phyloP scores from a whole-genome alignment of 2,329 filamentous ascomycete species.

The Ophiobolus disseminans region DNA sequence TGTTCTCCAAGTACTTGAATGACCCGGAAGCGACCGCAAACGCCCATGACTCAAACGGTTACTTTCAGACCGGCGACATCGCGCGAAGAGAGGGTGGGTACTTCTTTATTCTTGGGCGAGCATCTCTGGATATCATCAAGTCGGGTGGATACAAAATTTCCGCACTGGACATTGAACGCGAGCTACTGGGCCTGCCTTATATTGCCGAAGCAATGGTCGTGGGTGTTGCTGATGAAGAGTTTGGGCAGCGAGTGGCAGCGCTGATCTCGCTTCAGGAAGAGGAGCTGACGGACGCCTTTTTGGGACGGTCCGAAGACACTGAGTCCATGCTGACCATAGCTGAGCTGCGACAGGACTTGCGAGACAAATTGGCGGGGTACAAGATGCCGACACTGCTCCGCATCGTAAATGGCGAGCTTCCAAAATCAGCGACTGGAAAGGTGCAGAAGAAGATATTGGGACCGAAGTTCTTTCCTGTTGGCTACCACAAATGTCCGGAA shows the following conservation, averaged over 20 bases:
- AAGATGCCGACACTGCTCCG: conserved; percentile 59
- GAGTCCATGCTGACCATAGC: conserved; percentile 47
- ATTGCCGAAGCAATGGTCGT: conserved; percentile 62
- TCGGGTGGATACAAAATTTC: conserved; percentile 64
- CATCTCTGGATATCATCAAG: conserved; percentile 63
- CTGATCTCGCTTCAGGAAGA: conserved; percentile 54
- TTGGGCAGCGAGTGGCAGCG: conserved; percentile 63
- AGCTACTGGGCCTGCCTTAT: conserved; percentile 57
- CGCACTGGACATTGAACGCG: conserved; percentile 62
- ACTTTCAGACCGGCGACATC: conserved; percentile 59
- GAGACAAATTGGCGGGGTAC: conserved; percentile 55
- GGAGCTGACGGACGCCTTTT: conserved; percentile 29
- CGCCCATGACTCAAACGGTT: conserved; percentile 57
- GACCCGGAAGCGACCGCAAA: conserved; percentile 54
- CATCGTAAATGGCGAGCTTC: conserved; percentile 54
- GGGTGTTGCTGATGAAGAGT: conserved; percentile 61
- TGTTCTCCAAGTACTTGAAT: conserved; percentile 52
- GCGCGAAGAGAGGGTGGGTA: conserved; percentile 51
- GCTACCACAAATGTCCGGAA: conserved; percentile 28
- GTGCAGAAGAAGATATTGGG: conserved; percentile 59
- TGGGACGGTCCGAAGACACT: conserved; percentile 21
- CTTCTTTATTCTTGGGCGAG: conserved; percentile 62
- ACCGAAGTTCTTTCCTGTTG: conserved; percentile 47
- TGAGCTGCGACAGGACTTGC: conserved; percentile 53
- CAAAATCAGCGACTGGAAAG: conserved; percentile 59